A percentile compares a stretch with the other conserved stretches of the same genome.
Evolutionary conservation across 1,284 basidiomycete species (phyloP).

Genomic region (Apiotrichum akiyoshidainum): DNA sequence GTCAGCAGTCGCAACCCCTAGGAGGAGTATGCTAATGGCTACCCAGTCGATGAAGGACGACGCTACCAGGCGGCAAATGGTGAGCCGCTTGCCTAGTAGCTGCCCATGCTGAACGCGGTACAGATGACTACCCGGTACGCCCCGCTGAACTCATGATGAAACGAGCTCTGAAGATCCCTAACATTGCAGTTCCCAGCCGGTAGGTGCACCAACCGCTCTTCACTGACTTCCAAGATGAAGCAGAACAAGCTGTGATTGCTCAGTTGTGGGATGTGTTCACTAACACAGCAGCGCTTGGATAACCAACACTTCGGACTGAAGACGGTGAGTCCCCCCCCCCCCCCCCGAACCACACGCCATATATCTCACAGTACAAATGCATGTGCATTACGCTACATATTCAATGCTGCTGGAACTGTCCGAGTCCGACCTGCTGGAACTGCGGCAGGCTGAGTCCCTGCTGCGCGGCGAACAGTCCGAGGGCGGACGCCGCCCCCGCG

Average conservation of each 20-base stretch:
- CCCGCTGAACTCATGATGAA: background rate
- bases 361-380: too few relatives aligned
- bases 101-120: background rate
- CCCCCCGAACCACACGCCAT: too few relatives aligned
- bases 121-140: background rate
- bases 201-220: too few relatives aligned
- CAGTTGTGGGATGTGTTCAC: background rate
- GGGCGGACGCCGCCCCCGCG: background rate
- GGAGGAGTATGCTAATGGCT: too few relatives aligned
- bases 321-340: slow-evolving; percentile 2
- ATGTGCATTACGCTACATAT: too few relatives aligned
- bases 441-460: slow-evolving; percentile 6
- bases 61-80: slow-evolving; percentile 18
- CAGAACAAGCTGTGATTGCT: slow-evolving; percentile 5
- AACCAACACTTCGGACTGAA: slow-evolving; percentile 19
- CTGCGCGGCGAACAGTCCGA: slow-evolving; percentile 9
- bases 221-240: background rate
- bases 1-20: too few relatives aligned
- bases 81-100: background rate
- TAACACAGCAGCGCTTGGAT: slow-evolving; percentile 12
- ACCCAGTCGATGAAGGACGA: slow-evolving; percentile 15
- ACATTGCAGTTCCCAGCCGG: too few relatives aligned
- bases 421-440: slow-evolving; percentile 14
- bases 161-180: background rate
- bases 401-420: slow-evolving; percentile 16